phyloP scores from a whole-genome alignment of 305 asterid species.

The Solanum aculeatissimum region DNA sequence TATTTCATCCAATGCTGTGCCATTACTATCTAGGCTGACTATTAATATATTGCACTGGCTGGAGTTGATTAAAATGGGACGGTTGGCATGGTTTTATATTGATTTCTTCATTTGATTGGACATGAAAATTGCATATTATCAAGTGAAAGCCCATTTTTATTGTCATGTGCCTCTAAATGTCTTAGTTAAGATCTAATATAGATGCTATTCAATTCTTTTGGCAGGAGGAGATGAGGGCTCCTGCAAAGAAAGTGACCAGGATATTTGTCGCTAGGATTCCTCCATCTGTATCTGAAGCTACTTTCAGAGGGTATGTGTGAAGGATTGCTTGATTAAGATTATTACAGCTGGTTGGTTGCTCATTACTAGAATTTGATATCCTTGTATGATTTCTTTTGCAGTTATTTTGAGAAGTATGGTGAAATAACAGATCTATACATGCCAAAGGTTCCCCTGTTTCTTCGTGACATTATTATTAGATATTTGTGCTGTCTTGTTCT shows the following conservation, averaged over 20 bases:
- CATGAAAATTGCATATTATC: neutral
- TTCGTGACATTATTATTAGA: neutral
- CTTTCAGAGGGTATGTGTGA: slow-evolving; percentile 57
- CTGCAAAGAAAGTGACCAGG: slow-evolving; percentile 88
- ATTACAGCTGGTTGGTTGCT: neutral
- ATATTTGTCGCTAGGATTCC: slow-evolving; percentile 93
- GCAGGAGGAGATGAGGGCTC: slow-evolving; percentile 95
- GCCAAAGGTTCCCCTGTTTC: slow-evolving; percentile 68
- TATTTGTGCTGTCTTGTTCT: neutral
- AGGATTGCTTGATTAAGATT: neutral
- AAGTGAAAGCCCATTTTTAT: neutral
- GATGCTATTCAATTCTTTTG: neutral
- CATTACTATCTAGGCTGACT: neutral
- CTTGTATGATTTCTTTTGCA: slow-evolving; percentile 19
- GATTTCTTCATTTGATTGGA: neutral
- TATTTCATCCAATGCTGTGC: neutral
- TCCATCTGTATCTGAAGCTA: slow-evolving; percentile 77
- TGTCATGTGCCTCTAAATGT: neutral
- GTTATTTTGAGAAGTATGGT: slow-evolving; percentile 90
- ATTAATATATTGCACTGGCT: neutral
- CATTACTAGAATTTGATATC: neutral
- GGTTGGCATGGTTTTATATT: neutral
- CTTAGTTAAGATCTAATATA: neutral
- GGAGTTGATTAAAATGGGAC: neutral
- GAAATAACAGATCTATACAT: slow-evolving; percentile 84